Evolutionary conservation across 768 basidiomycete species (phyloP), one percentile per base, ranked within the genome.

Genomic region (Rhodotorula toruloides): DNA sequence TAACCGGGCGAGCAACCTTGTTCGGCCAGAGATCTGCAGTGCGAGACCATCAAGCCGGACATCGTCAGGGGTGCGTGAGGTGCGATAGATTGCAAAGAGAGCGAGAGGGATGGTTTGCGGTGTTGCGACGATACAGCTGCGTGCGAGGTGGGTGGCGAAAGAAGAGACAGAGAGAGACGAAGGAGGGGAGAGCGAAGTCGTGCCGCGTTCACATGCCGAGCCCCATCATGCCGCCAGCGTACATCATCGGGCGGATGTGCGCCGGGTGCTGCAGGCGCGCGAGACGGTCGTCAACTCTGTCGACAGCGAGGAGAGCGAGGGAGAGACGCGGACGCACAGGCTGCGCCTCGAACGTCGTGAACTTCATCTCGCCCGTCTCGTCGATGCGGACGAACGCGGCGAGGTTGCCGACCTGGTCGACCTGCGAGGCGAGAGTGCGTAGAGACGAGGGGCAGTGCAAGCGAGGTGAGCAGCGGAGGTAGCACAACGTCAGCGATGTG

Each of bases 381-480:
- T 72, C 71, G 44, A 76, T 72, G 36, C 69, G 56, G 1, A 91
- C 90, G 77, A 87, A 93, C 65, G 91, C 91, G 16, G 88, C 92
- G 78, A 90, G 91, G 79, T 94, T 94, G 11, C 89, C 88, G 6
- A 83, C 86, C 75, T 91, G 89, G 78, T 94, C 91, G 34, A 72
- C 68, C 69, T 73, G 70, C 17, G 8, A 2, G 46, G 1, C n/a
- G 46, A 27, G 46, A 3, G n/a, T n/a, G n/a, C 11, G 25, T 22
- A 47, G 22, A 54, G 55, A 50, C 12, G 8, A 4, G 16, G 11
- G n/a, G 40, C 19, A 1, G 8, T 22, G 25, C 17, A 17, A 22
- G 43, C n/a, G 11, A 16, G 25, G 29, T 2, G 31, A 16, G 36
- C 16, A 25, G 27, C 7, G 10, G 16, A 32, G 40, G n/a, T 0